A percentile compares a stretch with the other conserved stretches of the same genome.
Evolutionary conservation across 768 basidiomycete genomes (phyloP).

Genomic region (Asterophora parasitica): DNA sequence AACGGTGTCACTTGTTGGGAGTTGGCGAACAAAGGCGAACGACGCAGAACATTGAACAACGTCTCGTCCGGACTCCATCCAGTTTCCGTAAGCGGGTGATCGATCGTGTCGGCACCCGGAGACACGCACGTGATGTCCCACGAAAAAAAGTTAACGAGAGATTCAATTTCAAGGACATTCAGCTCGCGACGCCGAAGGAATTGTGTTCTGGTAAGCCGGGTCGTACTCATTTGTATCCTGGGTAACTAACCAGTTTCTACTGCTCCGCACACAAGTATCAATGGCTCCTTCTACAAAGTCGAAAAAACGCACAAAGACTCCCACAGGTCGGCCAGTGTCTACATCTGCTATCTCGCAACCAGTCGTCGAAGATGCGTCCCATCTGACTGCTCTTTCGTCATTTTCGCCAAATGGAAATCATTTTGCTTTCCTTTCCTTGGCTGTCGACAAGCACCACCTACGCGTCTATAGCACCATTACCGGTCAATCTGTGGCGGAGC

Average conservation of each 20-base stretch:
- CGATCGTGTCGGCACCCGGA: conserved; percentile 8
- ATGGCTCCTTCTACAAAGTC: conserved; percentile 45
- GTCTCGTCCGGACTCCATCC: too few relatives aligned
- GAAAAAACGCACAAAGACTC: conserved; percentile 55
- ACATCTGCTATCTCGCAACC: conserved; percentile 56
- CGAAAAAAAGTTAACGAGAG: conserved; percentile 13
- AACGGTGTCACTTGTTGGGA: too few relatives aligned
- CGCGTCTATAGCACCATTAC: conserved; percentile 58
- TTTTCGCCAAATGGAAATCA: conserved; percentile 55
- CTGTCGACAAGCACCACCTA: conserved; percentile 68
- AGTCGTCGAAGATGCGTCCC: conserved; percentile 41
- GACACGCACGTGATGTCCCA: conserved; percentile 6
- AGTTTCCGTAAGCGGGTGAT: conserved; percentile 6
- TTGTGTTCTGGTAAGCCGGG: conserved; percentile 7
- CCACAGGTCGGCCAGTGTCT: conserved; percentile 45
- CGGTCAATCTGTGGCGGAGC: conserved; percentile 53
- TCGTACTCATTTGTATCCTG: neutral
- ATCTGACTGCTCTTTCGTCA: conserved; percentile 41
- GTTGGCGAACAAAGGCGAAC: neutral
- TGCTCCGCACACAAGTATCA: neutral
- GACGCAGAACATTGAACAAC: too few relatives aligned
- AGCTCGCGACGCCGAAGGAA: neutral
- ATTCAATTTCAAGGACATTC: too few relatives aligned
- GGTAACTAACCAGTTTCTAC: neutral
- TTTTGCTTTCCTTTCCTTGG: conserved; percentile 59